Base-by-base conservation (phyloP, 2,329 filamentous ascomycete genomes). In the Fonsecaea multimorphosa region DNA sequence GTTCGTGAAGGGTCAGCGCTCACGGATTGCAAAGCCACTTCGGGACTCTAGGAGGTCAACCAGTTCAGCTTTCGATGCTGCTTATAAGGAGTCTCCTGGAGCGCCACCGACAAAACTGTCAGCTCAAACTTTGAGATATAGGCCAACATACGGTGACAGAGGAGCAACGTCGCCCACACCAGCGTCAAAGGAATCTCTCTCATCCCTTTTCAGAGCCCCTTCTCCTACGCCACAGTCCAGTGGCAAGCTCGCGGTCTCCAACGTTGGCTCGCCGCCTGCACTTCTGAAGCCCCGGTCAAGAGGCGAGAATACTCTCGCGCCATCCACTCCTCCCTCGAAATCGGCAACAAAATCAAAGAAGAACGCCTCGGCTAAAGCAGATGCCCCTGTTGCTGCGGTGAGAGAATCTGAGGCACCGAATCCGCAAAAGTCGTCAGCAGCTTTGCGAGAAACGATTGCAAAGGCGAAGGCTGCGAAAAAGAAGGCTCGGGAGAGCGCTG, bases 381-480 rank as follows among this genome's bases (percentile, higher is more conserved):
- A 49, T 22, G n/a, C 51, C n/a, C n/a, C 31, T 12, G 55, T 31
- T 24, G 32, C 49, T n/a, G 34, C 44, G 7, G 19, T 8, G 3
- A 49, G 38, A 52, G 64, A 66, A 24, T 14, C 63, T 1, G 34
- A 36, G 12, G 27, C 59, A 22, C 57, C 64, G 12, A 85, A 81
- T 64, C 76, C 77, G 0, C 78, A 81, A 5, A 95, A 91, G 72
- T 93, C 93, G 0, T 97, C 94, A 0, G 82, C 86, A 16, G 89
- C 93, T 0, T 80, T 99, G 14, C 87, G 95, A 36, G 92, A 97
- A 58, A 93, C 95, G 61, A 97, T 98, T 68, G 92, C 93, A 40
- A 94, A 93, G 72, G 94, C 95, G 0, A 96, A 94, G 68, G 88
- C 86, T 11, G 76, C 77, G 3, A 74, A 68, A 59, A 73, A 74